Percentiles rank a stretch among this genome's conserved stretches.
Conservation (phyloP, 2,329 filamentous ascomycete species). For the Cercospora canescens region DNA sequence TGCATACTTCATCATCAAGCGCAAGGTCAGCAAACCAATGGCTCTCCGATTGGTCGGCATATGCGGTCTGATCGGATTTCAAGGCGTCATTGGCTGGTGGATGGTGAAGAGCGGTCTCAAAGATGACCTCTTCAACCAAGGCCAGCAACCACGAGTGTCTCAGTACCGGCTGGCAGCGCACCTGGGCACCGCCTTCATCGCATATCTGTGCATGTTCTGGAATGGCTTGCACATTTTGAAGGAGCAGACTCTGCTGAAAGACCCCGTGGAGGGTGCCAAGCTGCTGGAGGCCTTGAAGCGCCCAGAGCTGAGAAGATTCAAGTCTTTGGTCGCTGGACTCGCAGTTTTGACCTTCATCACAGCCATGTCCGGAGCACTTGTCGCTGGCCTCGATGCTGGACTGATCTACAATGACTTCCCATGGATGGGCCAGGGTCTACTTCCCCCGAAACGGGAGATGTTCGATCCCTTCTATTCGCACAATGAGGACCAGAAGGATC, state of each 20-base stretch:
- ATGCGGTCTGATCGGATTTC: constrained; percentile 85
- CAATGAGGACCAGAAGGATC: constrained; percentile 72
- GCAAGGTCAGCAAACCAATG: constrained; percentile 77
- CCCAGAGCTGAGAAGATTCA: constrained; percentile 71
- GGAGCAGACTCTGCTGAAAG: constrained; percentile 68
- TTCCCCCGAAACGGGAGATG: constrained; percentile 79
- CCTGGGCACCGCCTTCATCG: constrained; percentile 84
- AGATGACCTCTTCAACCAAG: constrained; percentile 91
- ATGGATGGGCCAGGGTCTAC: constrained; percentile 82
- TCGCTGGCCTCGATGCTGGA: constrained; percentile 92
- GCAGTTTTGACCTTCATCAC: constrained; percentile 80
- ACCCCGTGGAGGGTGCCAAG: constrained; percentile 56
- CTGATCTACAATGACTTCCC: constrained; percentile 99
- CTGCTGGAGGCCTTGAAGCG: constrained; percentile 63
- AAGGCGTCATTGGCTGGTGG: constrained; percentile 97
- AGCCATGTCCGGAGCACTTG: constrained; percentile 88
- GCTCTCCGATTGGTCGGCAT: constrained; percentile 78
- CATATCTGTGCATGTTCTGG: constrained; percentile 92
- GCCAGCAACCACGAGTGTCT: constrained; percentile 85
- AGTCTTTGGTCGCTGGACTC: constrained; percentile 69
- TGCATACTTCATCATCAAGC: constrained; percentile 80
- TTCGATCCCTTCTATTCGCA: constrained; percentile 85
- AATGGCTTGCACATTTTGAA: constrained; percentile 83
- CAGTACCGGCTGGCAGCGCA: constrained; percentile 93
- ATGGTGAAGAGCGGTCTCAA: constrained; percentile 98